A percentile compares a stretch with the other conserved stretches of the same genome.
These are phyloP conservation scores for Aeminium ludgeri DNA, from an alignment of 495 filamentous ascomycete genomes.

Conservation along the genomic window DNA sequence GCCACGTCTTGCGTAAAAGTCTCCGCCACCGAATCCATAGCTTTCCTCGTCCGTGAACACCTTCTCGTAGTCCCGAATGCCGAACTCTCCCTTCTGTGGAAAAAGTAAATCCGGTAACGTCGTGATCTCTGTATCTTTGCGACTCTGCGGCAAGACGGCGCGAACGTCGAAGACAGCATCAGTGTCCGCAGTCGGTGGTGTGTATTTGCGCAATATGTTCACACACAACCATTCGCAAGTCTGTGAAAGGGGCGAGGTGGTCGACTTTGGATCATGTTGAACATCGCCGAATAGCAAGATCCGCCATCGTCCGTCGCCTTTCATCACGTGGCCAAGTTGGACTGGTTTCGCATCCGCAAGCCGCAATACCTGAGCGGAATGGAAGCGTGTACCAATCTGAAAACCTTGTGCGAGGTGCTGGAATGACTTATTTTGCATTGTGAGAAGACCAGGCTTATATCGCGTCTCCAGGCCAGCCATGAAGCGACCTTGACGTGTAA, in stretches of 20 bases:
- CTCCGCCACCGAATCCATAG: constrained; percentile 33
- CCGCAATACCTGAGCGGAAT: constrained; percentile 37
- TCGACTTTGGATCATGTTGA: constrained; percentile 5
- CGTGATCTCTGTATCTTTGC: constrained; percentile 4
- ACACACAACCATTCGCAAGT: constrained; percentile 6
- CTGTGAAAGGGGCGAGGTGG: constrained; percentile 3
- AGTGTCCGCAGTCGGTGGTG: constrained; percentile 9
- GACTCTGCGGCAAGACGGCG: constrained; percentile 7
- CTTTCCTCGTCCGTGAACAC: constrained; percentile 48
- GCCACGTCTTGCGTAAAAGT: constrained; percentile 47
- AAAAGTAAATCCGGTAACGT: constrained; percentile 10
- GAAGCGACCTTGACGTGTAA: constrained; percentile 43
- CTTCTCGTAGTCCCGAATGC: constrained; percentile 39
- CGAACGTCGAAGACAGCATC: constrained; percentile 16
- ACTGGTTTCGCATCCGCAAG: constrained; percentile 39
- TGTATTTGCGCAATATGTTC: constrained; percentile 9
- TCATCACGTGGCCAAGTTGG: constrained; percentile 36
- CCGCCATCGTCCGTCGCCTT: constrained; percentile 41
- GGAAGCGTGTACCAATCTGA: constrained; percentile 41
- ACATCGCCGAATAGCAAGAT: constrained; percentile 35
- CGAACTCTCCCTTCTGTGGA: constrained; percentile 12
- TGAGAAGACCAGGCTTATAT: constrained; percentile 25
- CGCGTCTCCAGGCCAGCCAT: constrained; percentile 45
- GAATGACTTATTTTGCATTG: constrained; percentile 5
- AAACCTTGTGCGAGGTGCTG: constrained; percentile 27